Conservation (phyloP, 176 grass and related monocot genomes). For the Avena sativa region DNA sequence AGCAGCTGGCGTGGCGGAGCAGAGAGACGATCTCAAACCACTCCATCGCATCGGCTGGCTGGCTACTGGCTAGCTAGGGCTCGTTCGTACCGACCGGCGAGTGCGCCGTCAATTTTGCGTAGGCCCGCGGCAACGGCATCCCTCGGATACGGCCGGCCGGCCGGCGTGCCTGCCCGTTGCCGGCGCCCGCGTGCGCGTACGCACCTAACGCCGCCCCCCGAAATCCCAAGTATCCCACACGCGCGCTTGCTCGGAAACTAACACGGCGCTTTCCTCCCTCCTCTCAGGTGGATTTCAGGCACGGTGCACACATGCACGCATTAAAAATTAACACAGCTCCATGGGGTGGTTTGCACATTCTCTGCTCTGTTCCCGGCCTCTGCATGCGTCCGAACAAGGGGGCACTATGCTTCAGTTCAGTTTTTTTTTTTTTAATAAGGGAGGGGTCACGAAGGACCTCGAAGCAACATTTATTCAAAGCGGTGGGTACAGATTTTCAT, state of each 20-base stretch:
- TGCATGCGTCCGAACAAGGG: background rate
- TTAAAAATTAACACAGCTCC: background rate
- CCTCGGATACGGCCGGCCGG: conserved; percentile 26
- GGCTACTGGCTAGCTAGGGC: background rate
- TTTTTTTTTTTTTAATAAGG: too few species aligned
- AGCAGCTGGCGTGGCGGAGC: conserved; percentile 28
- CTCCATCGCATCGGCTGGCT: background rate
- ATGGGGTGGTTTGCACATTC: too few species aligned
- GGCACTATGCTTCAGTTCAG: background rate
- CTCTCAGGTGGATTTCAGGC: too few species aligned
- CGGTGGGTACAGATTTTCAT: too few species aligned
- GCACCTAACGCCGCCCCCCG: background rate
- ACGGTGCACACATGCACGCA: too few species aligned
- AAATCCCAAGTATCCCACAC: background rate
- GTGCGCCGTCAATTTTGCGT: conserved; percentile 34
- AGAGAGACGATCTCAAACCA: background rate
- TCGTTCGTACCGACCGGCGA: conserved; percentile 33
- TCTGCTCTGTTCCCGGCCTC: too few species aligned
- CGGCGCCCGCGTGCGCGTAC: background rate
- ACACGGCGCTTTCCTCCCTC: too few species aligned
- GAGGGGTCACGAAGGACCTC: too few species aligned
- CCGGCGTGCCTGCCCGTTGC: background rate
- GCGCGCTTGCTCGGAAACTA: background rate
- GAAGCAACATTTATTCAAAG: too few species aligned
- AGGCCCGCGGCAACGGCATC: background rate